Evolutionary conservation across 495 filamentous ascomycete species (phyloP), one percentile per base, ranked within the genome.

Genomic region (Mytilinidion resinicola): DNA sequence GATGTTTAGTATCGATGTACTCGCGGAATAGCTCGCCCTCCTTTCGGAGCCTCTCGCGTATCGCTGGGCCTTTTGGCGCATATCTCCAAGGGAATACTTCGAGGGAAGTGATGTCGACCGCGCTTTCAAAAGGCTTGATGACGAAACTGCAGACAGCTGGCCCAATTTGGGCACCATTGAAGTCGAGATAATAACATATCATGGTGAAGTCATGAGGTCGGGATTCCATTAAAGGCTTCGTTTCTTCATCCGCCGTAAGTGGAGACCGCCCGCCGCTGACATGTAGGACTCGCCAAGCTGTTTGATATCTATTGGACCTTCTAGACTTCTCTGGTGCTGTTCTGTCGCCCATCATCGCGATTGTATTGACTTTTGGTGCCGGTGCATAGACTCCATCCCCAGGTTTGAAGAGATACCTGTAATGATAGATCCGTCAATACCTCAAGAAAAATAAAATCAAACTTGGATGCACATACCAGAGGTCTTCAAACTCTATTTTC

Each of bases 301-400:
- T 49, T 25, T 49, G 46, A 12, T 49, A 49, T 14, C 46, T 5
- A 25, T 49, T 49, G 4, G 21, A 25, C 14, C 46, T 49, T 30
- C 46, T 49, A 1, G 46, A 19, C 7, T 49, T 49, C 14, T 49
- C 46, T 6, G 46, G 46, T 33, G 46, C 21, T 9, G 46, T 49
- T 30, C 25, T 30, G 21, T 20, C 15, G 19, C 33, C 19, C 12
- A 25, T 48, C 17, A 48, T 33, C 2, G 21, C 46, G 9, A 49
- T 49, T 12, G 46, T 25, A 6, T 19, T 25, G 14, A 49, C 14
- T 14, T 49, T 49, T 14, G 46, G 46, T 49, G 46, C 46, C 21
- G 46, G 46, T 8, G 46, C 46, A 49, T 49, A 49, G 21, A 49
- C 46, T 49, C 33, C 46, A 33, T 49, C 46, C 12, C 46, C 46